A percentile compares a stretch with the other conserved stretches of the same genome.
Evolutionary conservation across 2,329 filamentous ascomycete species (phyloP).

Genomic region (Paecilomyces fulvus): DNA sequence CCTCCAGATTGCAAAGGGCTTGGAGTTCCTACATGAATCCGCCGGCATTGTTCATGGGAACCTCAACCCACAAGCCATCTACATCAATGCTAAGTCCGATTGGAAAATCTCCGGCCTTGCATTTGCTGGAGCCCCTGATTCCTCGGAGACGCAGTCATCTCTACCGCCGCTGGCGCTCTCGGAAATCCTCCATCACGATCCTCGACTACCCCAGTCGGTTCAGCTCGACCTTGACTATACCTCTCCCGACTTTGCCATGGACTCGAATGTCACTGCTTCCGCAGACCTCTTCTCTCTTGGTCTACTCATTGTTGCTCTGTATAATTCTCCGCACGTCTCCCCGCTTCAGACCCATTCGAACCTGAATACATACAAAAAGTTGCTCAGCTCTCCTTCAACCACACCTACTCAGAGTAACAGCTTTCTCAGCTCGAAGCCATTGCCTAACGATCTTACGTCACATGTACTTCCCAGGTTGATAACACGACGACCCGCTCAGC

Average conservation of each 20-base stretch:
- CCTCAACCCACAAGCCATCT: constrained; percentile 83
- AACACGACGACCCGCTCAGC: constrained; percentile 75
- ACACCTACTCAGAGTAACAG: constrained; percentile 74
- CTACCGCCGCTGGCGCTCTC: constrained; percentile 73
- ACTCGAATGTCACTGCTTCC: constrained; percentile 73
- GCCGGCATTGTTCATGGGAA: constrained; percentile 91
- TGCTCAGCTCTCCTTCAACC: constrained; percentile 69
- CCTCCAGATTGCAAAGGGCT: constrained; percentile 82
- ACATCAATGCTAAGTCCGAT: constrained; percentile 94
- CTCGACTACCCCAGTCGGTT: constrained; percentile 69
- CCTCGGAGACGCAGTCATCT: constrained; percentile 64
- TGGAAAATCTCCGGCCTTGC: constrained; percentile 97
- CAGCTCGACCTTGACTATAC: constrained; percentile 90
- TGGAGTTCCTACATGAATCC: constrained; percentile 94
- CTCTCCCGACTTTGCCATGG: constrained; percentile 88
- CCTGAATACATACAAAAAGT: constrained; percentile 72
- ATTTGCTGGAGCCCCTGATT: constrained; percentile 75
- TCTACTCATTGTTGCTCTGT: constrained; percentile 77
- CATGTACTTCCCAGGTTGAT: constrained; percentile 79
- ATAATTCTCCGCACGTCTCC: constrained; percentile 87
- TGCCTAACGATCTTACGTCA: constrained; percentile 69
- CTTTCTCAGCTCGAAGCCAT: constrained; percentile 68
- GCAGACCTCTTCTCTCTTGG: constrained; percentile 94
- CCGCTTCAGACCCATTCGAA: constrained; percentile 77
- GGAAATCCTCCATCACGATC: constrained; percentile 77